These are phyloP conservation scores for Phoma herbarum DNA, from an alignment of 2,329 filamentous ascomycete species.

Conservation along the genomic window DNA sequence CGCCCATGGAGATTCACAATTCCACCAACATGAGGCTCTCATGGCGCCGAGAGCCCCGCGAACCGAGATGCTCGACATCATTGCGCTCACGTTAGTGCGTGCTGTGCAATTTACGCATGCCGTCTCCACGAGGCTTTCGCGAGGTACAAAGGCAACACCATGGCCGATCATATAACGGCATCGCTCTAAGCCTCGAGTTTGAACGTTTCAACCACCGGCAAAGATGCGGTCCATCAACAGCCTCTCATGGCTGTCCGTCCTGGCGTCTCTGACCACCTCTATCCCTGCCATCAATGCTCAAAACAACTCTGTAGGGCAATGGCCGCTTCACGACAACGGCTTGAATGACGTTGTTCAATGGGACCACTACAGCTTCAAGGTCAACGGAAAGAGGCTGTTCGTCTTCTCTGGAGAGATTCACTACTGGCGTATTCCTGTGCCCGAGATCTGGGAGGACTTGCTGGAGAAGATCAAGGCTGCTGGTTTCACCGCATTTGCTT, in stretches of 20 bases:
- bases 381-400: constrained; percentile 62
- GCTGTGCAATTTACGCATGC: constrained; percentile 23
- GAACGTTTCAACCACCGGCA: constrained; percentile 22
- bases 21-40: constrained; percentile 28
- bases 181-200: constrained; percentile 29
- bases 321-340: constrained; percentile 60
- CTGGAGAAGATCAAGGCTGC: constrained; percentile 62
- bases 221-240: constrained; percentile 33
- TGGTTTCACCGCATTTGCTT: constrained; percentile 59
- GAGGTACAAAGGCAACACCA: constrained; percentile 24
- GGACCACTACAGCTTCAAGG: constrained; percentile 63
- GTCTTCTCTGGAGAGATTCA: constrained; percentile 65
- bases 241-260: constrained; percentile 36
- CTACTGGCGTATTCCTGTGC: constrained; percentile 61
- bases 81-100: constrained; percentile 23
- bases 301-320: constrained; percentile 44
- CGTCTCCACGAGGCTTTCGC: constrained; percentile 20
- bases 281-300: constrained; percentile 35
- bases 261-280: constrained; percentile 29
- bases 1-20: constrained; percentile 23
- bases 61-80: constrained; percentile 20
- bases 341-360: constrained; percentile 60
- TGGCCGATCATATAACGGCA: constrained; percentile 21
- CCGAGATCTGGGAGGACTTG: constrained; percentile 61
- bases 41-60: constrained; percentile 18